phyloP scores from a whole-genome alignment of 106 monocot genomes.

The Amphibolis antarctica region DNA sequence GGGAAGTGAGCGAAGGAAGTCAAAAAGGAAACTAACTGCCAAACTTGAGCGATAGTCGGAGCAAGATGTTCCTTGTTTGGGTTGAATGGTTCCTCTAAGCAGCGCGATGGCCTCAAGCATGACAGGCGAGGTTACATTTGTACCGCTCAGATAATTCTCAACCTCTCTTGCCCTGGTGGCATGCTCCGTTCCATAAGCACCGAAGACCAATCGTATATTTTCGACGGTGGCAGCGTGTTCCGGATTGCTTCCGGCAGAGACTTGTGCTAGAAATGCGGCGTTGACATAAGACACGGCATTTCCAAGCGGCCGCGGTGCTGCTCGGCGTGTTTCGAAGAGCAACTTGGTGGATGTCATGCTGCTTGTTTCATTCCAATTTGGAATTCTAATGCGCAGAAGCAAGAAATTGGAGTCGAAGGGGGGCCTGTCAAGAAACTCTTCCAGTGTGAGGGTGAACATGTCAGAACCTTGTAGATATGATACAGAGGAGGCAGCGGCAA shows the following conservation, averaged over 20 bases:
- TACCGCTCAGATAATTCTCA: slow-evolving; percentile 44
- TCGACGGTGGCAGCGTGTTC: slow-evolving; percentile 24
- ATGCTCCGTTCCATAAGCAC: slow-evolving; percentile 55
- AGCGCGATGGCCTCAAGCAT: slow-evolving; percentile 50
- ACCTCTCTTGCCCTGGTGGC: slow-evolving; percentile 48
- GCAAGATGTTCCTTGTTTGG: slow-evolving; percentile 42
- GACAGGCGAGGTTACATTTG: slow-evolving; percentile 37
- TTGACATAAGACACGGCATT: slow-evolving; percentile 69
- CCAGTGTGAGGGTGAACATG: slow-evolving; percentile 30
- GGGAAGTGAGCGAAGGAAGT: slow-evolving; percentile 39
- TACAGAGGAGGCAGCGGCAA: slow-evolving; percentile 45
- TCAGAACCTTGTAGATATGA: slow-evolving; percentile 23
- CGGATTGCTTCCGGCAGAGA: slow-evolving; percentile 22
- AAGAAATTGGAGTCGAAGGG: slow-evolving; percentile 30
- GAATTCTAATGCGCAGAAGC: slow-evolving; percentile 54
- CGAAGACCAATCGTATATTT: slow-evolving; percentile 48
- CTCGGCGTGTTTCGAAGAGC: slow-evolving; percentile 61
- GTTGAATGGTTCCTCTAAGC: slow-evolving; percentile 33
- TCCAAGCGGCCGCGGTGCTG: slow-evolving; percentile 63
- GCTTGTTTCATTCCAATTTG: slow-evolving; percentile 21
- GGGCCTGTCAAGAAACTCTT: slow-evolving; percentile 44
- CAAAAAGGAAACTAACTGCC: slow-evolving; percentile 59
- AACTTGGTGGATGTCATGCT: slow-evolving; percentile 11
- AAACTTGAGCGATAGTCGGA: slow-evolving; percentile 47
- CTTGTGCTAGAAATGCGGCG: slow-evolving; percentile 56